Conservation (phyloP, 192 early-diverging fungal species). For the Umbelopsis vinacea region DNA sequence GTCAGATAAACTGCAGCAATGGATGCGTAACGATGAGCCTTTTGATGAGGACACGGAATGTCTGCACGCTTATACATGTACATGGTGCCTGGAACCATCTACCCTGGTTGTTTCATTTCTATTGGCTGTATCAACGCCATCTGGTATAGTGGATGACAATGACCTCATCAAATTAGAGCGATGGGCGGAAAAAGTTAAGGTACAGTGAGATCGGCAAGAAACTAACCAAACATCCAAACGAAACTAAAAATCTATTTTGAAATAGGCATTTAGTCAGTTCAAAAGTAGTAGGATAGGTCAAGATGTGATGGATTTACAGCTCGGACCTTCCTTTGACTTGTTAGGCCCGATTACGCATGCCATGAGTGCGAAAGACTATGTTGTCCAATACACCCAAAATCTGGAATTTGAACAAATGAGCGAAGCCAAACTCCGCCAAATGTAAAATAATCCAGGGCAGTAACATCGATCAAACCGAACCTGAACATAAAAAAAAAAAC, state of each 20-base stretch:
- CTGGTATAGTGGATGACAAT: neutral
- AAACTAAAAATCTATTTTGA: neutral
- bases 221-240: neutral
- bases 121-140: neutral
- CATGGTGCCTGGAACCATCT: neutral
- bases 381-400: neutral
- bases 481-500: too few relatives aligned
- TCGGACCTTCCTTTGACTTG: neutral
- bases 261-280: neutral
- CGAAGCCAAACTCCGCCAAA: neutral
- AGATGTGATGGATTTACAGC: conserved; percentile 10
- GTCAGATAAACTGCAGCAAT: conserved; percentile 16
- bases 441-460: neutral
- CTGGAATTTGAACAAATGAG: neutral
- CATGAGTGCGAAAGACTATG: neutral
- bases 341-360: neutral
- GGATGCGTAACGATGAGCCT: neutral
- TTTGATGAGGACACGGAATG: conserved; percentile 5
- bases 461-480: neutral
- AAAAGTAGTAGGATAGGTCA: conserved; percentile 3
- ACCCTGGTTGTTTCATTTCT: neutral
- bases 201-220: neutral
- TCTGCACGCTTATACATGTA: neutral
- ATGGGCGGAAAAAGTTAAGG: conserved; percentile 9
- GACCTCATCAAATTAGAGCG: conserved; percentile 5